Conservation (phyloP, 306 rosid genomes). For the Fagus sylvatica region DNA sequence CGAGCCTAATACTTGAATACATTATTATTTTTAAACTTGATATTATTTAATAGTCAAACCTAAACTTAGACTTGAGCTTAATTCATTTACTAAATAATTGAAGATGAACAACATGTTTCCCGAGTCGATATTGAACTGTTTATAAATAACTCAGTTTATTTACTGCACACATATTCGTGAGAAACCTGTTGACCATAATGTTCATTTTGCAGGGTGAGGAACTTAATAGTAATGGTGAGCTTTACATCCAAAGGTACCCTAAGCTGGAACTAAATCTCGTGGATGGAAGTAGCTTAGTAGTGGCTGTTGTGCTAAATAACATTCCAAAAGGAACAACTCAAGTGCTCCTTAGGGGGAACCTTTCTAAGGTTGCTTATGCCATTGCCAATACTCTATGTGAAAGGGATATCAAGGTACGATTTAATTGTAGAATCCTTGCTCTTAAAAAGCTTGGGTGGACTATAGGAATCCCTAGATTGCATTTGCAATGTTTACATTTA, state of each 20-base stretch:
- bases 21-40: too few relatives aligned
- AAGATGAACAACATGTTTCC: too few relatives aligned
- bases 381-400: constrained; percentile 31
- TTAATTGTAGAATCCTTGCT: neutral
- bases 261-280: constrained; percentile 38
- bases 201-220: constrained; percentile 28
- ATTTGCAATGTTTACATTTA: too few relatives aligned
- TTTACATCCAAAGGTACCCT: constrained; percentile 32
- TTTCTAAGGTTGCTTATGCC: constrained; percentile 42
- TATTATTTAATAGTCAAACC: too few relatives aligned
- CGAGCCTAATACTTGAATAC: too few relatives aligned
- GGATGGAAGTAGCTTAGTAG: constrained; percentile 46
- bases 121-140: too few relatives aligned
- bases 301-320: constrained; percentile 30
- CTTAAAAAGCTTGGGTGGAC: too few relatives aligned
- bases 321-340: constrained; percentile 43
- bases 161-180: too few relatives aligned
- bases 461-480: neutral
- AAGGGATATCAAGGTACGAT: constrained; percentile 32
- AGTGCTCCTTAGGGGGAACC: constrained; percentile 41
- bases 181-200: too few relatives aligned
- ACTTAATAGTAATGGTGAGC: constrained; percentile 39
- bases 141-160: too few relatives aligned
- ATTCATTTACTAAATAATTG: too few relatives aligned
- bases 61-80: too few relatives aligned